Evolutionary conservation across 176 grass and related monocot genomes (phyloP).

Genomic region (Canna indica): DNA sequence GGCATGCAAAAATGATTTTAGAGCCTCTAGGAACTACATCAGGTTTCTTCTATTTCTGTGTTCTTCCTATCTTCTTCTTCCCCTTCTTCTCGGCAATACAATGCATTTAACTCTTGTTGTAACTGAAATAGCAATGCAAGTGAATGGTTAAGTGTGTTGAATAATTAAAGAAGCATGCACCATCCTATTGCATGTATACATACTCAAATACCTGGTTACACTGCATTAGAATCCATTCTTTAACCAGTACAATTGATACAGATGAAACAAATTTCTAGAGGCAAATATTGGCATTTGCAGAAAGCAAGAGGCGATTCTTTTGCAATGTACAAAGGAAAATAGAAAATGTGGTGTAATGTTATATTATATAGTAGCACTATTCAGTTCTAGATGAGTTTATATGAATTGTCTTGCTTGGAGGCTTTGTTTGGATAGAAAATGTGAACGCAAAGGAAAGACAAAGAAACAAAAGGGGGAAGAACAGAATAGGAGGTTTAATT

Average conservation of each 20-base stretch:
- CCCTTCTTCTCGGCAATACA: slow-evolving; percentile 82
- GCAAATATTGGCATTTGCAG: background rate
- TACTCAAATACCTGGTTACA: background rate
- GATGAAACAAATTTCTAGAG: too few species aligned
- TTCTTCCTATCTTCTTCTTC: slow-evolving; percentile 22
- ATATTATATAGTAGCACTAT: background rate
- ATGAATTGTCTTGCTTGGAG: background rate
- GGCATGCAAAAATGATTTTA: slow-evolving; percentile 6
- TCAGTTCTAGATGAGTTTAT: background rate
- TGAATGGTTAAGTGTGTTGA: background rate
- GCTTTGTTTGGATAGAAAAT: too few species aligned
- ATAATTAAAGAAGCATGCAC: background rate
- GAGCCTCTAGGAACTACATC: slow-evolving; percentile 14
- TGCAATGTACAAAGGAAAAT: too few species aligned
- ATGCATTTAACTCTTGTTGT: slow-evolving; percentile 77
- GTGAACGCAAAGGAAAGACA: too few species aligned
- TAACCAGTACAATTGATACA: background rate
- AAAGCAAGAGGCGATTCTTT: background rate
- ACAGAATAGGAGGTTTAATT: too few species aligned
- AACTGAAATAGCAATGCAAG: slow-evolving; percentile 44
- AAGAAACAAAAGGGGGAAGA: too few species aligned
- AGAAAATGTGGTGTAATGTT: background rate
- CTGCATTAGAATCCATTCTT: too few species aligned
- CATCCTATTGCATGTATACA: background rate
- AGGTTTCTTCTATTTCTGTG: slow-evolving; percentile 54